Base-by-base conservation (phyloP, 2,329 filamentous ascomycete species). In the Knufia fluminis region DNA sequence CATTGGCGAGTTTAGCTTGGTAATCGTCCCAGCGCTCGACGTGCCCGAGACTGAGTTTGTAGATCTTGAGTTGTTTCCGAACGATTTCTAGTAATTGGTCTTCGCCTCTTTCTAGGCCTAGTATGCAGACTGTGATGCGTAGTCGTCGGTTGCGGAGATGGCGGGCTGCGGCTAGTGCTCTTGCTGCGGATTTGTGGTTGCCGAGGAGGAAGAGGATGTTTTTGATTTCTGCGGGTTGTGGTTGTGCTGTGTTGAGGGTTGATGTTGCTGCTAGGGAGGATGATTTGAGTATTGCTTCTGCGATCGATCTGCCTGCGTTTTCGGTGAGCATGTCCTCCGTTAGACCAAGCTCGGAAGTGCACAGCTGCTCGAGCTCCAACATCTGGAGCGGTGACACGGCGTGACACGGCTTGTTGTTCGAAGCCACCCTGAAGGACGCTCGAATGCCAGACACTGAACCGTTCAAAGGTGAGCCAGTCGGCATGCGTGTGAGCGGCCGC, bases 251-350 rank as follows among this genome's bases (percentile, higher is more conserved):
- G 14, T 72, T 67, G 32, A 72, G 68, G 4, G 22, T 26, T 3
- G 45, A 26, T 3, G 45, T 20, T 19, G 33, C 17, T n/a, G 43
- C 71, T 68, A 45, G 73, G 74, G 45, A 40, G 40, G 94, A 71
- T 9, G 86, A 79, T 44, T 73, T 76, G 48, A 94, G 73, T 0
- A 87, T 83, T 23, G 90, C 84, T 67, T 95, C 85, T 3, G 90
- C 89, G 53, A 97, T 86, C 38, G 88, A 86, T 22, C 91, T 80
- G 16, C 86, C 91, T 1, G 90, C 86, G 62, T 91, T 96, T 62
- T 97, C 92, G 0, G 87, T 83, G 72, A 97, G 87, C 66, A 96
- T 83, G 47, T 92, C 87, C 63, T 94, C 88, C 0, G 83, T 86
- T 41, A 97, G 74, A 3, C 89, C 89, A 50, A 94, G 79, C 57